Evolutionary conservation across 108 stramenopile species (phyloP), one percentile per base, ranked within the genome.

Genomic region (Epipyxis sp.): DNA sequence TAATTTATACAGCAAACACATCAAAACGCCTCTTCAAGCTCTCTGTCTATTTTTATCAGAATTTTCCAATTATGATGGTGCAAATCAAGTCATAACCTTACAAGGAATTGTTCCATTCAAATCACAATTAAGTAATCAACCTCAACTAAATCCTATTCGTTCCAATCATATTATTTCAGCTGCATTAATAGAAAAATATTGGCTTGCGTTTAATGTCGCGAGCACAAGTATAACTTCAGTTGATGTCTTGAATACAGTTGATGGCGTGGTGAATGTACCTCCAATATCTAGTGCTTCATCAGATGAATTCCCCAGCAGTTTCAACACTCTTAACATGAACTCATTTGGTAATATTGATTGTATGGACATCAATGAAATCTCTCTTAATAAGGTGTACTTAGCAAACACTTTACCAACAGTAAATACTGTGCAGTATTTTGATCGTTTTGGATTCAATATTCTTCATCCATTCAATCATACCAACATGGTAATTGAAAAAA

Each of bases 381-480:
- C 46, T 13, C 46, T 50, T 50, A 50, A 50, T 50, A 13, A 20
- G 13, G 46, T 6, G 6, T 6, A 20, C 20, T 50, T 20, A 13
- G 13, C 6, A 20, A 50, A 20, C 46, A 32, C 61, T 32, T 29
- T 37, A 25, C 61, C 61, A 13, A 35, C 13, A 6, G 10, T 65
- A 32, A 65, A 65, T 37, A 65, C 61, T 10, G 10, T 37, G 3
- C 35, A 35, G 27, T 32, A 35, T 32, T 65, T 65, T 32, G 61
- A 65, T 13, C 61, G 61, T 6, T 65, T 32, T 10, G 20, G 30
- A 6, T 65, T 35, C 61, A 65, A 65, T 37, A 25, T 65, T 6
- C 34, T 65, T 37, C 61, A 65, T 65, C 61, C 61, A 10, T 37
- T 65, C 6, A 35, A 37, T 37, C 61, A 65, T 32, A 65, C 61